phyloP scores from a whole-genome alignment of 768 basidiomycete genomes.

The Tylopilus balloui region DNA sequence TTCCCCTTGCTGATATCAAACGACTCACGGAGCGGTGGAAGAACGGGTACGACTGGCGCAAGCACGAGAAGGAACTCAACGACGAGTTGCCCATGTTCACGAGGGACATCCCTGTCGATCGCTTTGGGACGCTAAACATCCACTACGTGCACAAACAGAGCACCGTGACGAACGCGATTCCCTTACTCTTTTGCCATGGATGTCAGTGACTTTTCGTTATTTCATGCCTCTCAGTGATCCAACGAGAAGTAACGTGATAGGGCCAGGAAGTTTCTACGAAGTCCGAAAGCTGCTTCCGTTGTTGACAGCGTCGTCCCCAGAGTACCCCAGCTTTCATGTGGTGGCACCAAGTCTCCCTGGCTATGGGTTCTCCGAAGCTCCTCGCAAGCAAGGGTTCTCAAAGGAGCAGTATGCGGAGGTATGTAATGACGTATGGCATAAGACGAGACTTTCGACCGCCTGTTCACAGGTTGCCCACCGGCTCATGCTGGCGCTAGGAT shows the following conservation, averaged over 20 bases:
- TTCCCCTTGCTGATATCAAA: conserved; percentile 44
- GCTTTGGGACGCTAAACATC: conserved; percentile 45
- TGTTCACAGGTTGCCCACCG: conserved; percentile 39
- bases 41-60: conserved; percentile 53
- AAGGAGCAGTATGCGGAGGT: conserved; percentile 55
- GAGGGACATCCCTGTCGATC: conserved; percentile 44
- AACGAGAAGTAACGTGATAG: no score
- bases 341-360: conserved; percentile 57
- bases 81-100: conserved; percentile 52
- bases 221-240: no score
- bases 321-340: conserved; percentile 58
- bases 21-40: conserved; percentile 49
- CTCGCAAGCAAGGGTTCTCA: conserved; percentile 48
- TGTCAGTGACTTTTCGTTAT: no score
- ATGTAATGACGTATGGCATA: not conserved
- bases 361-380: conserved; percentile 57
- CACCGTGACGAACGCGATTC: conserved; percentile 42
- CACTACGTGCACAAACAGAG: conserved; percentile 60
- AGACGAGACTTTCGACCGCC: no score
- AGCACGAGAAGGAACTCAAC: conserved; percentile 48
- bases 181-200: conserved; percentile 58
- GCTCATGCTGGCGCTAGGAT: conserved; percentile 46
- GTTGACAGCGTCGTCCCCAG: conserved; percentile 37
- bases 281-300: conserved; percentile 53
- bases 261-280: conserved; percentile 52